Base-by-base conservation (phyloP, 2,329 filamentous ascomycete species). In the Aquanectria penicillioides region DNA sequence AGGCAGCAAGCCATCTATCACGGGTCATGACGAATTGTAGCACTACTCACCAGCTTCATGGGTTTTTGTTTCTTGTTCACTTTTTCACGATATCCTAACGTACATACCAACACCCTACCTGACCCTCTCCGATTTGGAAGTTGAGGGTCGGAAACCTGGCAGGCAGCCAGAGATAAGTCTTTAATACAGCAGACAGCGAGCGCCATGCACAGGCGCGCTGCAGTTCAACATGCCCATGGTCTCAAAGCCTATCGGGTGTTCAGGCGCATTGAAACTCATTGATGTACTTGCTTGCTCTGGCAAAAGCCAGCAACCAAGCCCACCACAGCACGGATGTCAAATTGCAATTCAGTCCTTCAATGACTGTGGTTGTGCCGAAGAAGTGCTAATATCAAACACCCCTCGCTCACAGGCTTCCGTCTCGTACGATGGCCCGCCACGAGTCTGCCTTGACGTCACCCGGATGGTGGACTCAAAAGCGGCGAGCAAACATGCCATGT, bases 251-350 rank as follows among this genome's bases (percentile, higher is more conserved):
- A 26, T 31, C 7, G 18, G 15, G 23, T 43, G 36, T 13, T 28
- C 10, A 22, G 20, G 15, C 25, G 38, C 13, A 22, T n/a, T 26
- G 13, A 33, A 31, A 28, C 13, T 23, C 20, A 5, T 43, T n/a
- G n/a, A n/a, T 15, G 33, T 23, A 22, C 18, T 18, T 43, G 23
- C 18, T 34, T 53, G 23, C 23, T 22, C n/a, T n/a, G n/a, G n/a
- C n/a, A n/a, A n/a, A n/a, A n/a, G n/a, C 15, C 18, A 51, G 25
- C 25, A 22, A 47, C 37, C 37, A 34, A 41, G 36, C 67, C n/a
- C n/a, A n/a, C n/a, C n/a, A n/a, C 80, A 94, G 94, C 94, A 97
- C 92, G 90, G 92, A 97, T 97, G 93, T 97, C 93, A 97, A 97
- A 97, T 97, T 97, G 88, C 94, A 95, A 94, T 90, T 83, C 86